These are phyloP conservation scores for Salix arbutifolia DNA, from an alignment of 345 rosid species.

Conservation along the genomic window DNA sequence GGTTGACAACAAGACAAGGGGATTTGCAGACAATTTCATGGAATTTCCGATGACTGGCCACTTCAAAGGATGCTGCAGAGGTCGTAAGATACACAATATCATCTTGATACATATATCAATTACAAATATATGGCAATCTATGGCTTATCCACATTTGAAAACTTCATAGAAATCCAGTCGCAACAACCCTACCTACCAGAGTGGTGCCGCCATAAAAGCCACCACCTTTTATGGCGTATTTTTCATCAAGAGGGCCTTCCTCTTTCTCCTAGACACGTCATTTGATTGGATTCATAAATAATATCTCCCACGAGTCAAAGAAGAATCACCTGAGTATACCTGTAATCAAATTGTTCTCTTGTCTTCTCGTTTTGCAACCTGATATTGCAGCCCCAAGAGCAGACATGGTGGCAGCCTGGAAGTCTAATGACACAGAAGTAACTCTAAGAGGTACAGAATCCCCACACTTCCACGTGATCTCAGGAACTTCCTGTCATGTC, in stretches of 20 bases:
- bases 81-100: conserved; percentile 33
- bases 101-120: neutral
- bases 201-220: conserved; percentile 48
- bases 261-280: neutral
- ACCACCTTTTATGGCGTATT: conserved; percentile 61
- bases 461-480: conserved; percentile 45
- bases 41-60: conserved; percentile 44
- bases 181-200: conserved; percentile 55
- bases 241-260: conserved; percentile 83
- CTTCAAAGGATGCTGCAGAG: conserved; percentile 46
- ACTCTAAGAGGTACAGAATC: conserved; percentile 40
- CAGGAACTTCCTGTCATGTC: conserved; percentile 89
- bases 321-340: neutral
- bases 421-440: conserved; percentile 39
- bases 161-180: conserved; percentile 55
- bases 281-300: neutral
- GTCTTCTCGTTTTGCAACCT: conserved; percentile 41
- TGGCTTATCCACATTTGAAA: neutral
- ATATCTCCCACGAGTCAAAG: neutral
- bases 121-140: neutral
- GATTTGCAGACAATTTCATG: conserved; percentile 39
- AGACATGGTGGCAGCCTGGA: conserved; percentile 65
- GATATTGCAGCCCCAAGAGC: conserved; percentile 80
- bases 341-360: neutral
- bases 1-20: conserved; percentile 41